Evolutionary conservation across 164 flowering plant species (phyloP), one percentile per base, ranked within the genome.

Genomic region (Euptelea pleiosperma): DNA sequence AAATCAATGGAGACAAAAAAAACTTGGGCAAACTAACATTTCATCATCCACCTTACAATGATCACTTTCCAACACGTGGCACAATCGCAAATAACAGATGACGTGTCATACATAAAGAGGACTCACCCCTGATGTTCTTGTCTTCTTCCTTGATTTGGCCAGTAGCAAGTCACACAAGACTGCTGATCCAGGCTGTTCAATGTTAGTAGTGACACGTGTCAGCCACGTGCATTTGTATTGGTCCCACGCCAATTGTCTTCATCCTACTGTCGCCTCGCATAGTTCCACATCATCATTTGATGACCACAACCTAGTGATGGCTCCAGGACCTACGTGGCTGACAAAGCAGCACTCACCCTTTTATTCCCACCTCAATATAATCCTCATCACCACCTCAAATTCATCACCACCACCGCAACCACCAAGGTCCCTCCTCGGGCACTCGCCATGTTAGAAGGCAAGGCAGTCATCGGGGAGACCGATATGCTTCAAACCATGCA

Each of bases 401-500:
- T 48, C 52, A 5, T 29, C 52, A 26, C 34, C 52, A 48, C 52
- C 1, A 10, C 52, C n/a, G 15, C 52, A 24, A 28, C 52, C 18
- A 15, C 34, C 8, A 48, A 48, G 33, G 52, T 48, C 52, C 35
- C 11, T 48, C 52, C 52, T 48, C 34, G n/a, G 25, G 52, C 35
- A 15, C 35, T 48, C 52, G 30, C 25, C 42, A 70, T 61, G 66
- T n/a, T n/a, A n/a, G n/a, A n/a, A n/a, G n/a, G n/a, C n/a, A n/a
- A n/a, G n/a, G n/a, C n/a, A n/a, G n/a, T 52, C 18, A 40, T 70
- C 9, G 55, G 62, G 6, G 67, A 70, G 43, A 66, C 64, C 5
- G 60, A 62, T 46, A 70, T 66, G 74, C 52, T 61, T 30, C 67
- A 52, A 42, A 49, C 57, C 40, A 66, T 52, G 74, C 67, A 57